Evolutionary conservation across 1,284 basidiomycete genomes (phyloP), one percentile per base, ranked within the genome.

Genomic region (Pseudozyma hubeiensis): DNA sequence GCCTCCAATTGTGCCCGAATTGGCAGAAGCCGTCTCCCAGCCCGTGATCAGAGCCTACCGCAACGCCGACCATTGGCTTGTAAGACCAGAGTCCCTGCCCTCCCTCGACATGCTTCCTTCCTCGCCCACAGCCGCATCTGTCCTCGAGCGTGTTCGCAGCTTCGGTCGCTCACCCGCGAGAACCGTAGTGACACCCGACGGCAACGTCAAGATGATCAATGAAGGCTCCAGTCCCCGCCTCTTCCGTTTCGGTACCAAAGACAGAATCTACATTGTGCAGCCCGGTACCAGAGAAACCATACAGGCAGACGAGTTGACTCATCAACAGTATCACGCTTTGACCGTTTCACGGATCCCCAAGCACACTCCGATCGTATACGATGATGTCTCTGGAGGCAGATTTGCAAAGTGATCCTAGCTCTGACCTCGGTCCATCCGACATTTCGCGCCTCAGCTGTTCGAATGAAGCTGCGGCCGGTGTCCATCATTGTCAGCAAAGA

Each of bases 121-220:
- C 46, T 48, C 33, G 29, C 45, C 45, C 45, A 37, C 14, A 10
- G 7, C 19, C 43, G 40, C 16, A 13, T 24, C 29, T 2, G 16
- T 34, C 46, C 31, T 16, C 14, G 45, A 41, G 29, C 45, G 45
- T 7, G 31, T 24, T 10, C 31, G 5, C 13, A 17, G 3, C 30
- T 35, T 48, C 6, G 14, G 46, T 11, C 30, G 31, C 11, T 8
- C 46, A 4, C 46, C 14, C 5, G 46, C 31, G 7, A 48, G n/a
- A 19, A 33, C 17, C 33, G n/a, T n/a, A n/a, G 7, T 34, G 14
- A 35, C 46, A 3, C 7, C 2, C 6, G 9, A 48, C 11, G 31
- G 31, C n/a, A 10, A 34, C 46, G 3, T 35, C 30, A 33, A 48
- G 33, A 34, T 48, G 46, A 34, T 48, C 46, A 48, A 48, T 16